Evolutionary conservation across 805 yeast species (phyloP), one percentile per base, ranked within the genome.

Genomic region (Metschnikowia peoriensis): DNA sequence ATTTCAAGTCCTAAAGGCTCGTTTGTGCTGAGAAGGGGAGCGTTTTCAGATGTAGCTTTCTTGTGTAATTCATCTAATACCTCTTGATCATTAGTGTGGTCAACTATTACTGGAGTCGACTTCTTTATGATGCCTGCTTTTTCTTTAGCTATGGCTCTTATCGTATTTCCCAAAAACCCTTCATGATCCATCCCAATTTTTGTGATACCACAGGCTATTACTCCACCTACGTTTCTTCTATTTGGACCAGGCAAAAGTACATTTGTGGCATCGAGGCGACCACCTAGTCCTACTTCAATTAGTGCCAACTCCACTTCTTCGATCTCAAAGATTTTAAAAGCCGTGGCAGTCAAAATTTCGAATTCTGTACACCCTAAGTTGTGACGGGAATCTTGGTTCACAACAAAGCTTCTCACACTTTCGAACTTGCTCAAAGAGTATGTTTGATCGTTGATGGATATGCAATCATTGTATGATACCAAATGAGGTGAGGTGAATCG

Each of bases 251-350:
- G 56, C 10, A 60, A 62, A 28, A 86, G 66, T 0, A 88, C 88
- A 70, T 93, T 93, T 0, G 99, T 93, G 1, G 97, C 89, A 68
- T 93, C 99, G 11, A 83, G 66, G 41, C 88, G 68, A 0, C 99
- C 99, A 2, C 99, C 99, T 7, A 94, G 72, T 0, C 99, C 99
- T 4, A 91, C 97, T 67, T 93, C 99, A n/a, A 93, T 69, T 0
- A 93, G 82, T 0, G 96, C 97, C 50, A 87, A 70, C 27, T 86
- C 84, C 6, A 91, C 86, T 1, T 77, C 67, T 41, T 75, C 74
- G 10, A 77, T 62, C 38, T 76, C 75, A 66, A 94, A 94, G 27
- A 89, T 80, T 59, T 86, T 81, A 60, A 90, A 83, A 1, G 97
- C 98, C 0, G 88, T 82, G 22, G 91, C 93, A 0, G 98, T 89